Evolutionary conservation across 441 rosid genomes (phyloP), one percentile per base, ranked within the genome.

Genomic region (Biscutella laevigata): DNA sequence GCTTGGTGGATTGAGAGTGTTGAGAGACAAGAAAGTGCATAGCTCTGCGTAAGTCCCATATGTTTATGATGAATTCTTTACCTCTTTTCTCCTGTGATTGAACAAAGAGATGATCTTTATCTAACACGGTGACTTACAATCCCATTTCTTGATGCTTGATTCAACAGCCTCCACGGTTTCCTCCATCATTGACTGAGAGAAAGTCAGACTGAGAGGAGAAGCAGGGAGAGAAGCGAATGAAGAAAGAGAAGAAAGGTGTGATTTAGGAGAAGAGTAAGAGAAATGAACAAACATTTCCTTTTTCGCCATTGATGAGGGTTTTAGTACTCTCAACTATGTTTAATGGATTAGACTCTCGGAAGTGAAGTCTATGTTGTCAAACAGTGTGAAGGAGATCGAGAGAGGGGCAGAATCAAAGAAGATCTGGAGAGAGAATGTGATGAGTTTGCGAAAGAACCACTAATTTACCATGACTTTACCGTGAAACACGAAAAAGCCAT

Each of bases 111-210:
- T 29, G 51, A 66, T 50, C 22, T 30, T 64, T 32, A 62, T 47
- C 53, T 39, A 25, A 0, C 83, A 60, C 0, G 80, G 28, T 4
- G 91, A 39, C 54, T 66, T 58, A 0, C 43, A 25, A 30, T 72
- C 84, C 98, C 98, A 90, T 62, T 71, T 78, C 32, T 16, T 68
- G 71, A 86, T 82, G 47, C 81, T 60, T 21, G 64, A 2, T 50
- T 77, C 80, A 0, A 89, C 82, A 8, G 69, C 65, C 42, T 62
- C 51, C 20, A 73, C 52, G 16, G 40, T 63, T 62, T 70, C 70
- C 41, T 66, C 74, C 67, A 59, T 60, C 59, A 71, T 24, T 12
- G 81, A 59, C 47, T 57, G 62, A 15, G 85, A 70, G 58, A 74
- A 73, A 0, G 55, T 52, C 34, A 50, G 75, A 2, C 9, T 53